Base-by-base conservation (phyloP, 1,284 basidiomycete species). In the Microbotryum saponariae region DNA sequence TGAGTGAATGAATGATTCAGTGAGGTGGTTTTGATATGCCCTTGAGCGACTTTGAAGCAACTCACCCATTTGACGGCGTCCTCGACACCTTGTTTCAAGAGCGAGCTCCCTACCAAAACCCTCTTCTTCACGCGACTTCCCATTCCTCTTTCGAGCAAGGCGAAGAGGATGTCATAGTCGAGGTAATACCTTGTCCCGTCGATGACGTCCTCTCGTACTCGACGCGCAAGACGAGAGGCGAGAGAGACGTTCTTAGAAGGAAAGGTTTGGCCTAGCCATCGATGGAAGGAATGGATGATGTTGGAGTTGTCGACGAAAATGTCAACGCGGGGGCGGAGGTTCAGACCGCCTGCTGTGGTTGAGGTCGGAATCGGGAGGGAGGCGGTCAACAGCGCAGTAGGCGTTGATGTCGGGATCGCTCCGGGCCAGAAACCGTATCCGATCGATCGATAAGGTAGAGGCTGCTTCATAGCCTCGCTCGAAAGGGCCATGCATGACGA, bases 291-390 rank as follows among this genome's bases (percentile, higher is more conserved):
- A 56, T 62, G 63, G 12, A 66, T 54, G 25, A 68, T 57, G 60
- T 68, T 68, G 51, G 67, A 68, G 56, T 68, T 61, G 62, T 68
- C 67, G 56, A 68, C 57, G 42, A 68, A 68, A 54, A 68, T 49
- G 25, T 68, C 64, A 47, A 64, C 62, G 27, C 61, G 59, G 42
- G 33, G 16, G 49, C 31, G 25, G 49, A 37, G 10, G 56, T 51
- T 44, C 47, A 16, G 63, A 59, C 1, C 61, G 33, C 18, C 23
- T 51, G 18, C 21, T 44, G 56, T 64, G 58, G 10, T 56, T 56
- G 29, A 47, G 44, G 6, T 50, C 47, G 31, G 27, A 27, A 5
- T 21, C 8, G 33, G 54, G 44, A 14, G 58, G 53, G 44, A 56
- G 9, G 23, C n/a, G 16, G 53, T 55, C 18, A 61, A 64, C 59